Evolutionary conservation across 2,329 filamentous ascomycete genomes (phyloP), one percentile per base, ranked within the genome.

Genomic region (Chaetomium sp.): DNA sequence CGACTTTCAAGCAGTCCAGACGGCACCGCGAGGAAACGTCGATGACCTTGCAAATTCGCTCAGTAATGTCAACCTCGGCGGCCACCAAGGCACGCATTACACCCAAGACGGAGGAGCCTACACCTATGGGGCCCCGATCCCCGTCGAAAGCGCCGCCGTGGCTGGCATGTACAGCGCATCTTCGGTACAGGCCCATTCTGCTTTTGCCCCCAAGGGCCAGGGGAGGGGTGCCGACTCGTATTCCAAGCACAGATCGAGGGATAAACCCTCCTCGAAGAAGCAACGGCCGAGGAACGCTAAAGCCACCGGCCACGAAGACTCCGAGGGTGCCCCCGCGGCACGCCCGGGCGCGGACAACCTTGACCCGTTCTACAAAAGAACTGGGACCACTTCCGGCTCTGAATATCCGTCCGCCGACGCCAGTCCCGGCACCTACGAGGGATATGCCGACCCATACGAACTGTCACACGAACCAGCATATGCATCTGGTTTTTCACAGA

Each of bases 1-100:
- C 42, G 61, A 65, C n/a, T 67, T 56, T 38, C 9, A 49, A 4
- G 19, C 51, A 19, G 45, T 13, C 9, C 60, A 53, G 25, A 50
- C 55, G 1, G 57, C 62, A 5, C 66, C 66, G 21, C 64, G 63
- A 13, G 64, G 60, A n/a, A 50, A 50, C 21, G 59, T 65, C 33
- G 58, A 65, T 16, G 58, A 58, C 13, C 38, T 69, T 19, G 29
- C 58, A 8, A 45, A 35, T 21, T 35, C 55, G 5, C 33, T 68
- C 19, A 29, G 35, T 29, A 38, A 25, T n/a, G 42, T 65, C 27
- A 23, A 55, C 54, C 21, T 68, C 10, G 51, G 61, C 6, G 55
- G 42, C 51, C 49, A 62, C 53, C 54, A 59, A 33, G 62, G 58
- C 25, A 19, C 47, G 3, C 13, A 50, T 7, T 69, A 68, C 57